phyloP scores from a whole-genome alignment of 2,329 filamentous ascomycete species.

The Alternaria viburni region DNA sequence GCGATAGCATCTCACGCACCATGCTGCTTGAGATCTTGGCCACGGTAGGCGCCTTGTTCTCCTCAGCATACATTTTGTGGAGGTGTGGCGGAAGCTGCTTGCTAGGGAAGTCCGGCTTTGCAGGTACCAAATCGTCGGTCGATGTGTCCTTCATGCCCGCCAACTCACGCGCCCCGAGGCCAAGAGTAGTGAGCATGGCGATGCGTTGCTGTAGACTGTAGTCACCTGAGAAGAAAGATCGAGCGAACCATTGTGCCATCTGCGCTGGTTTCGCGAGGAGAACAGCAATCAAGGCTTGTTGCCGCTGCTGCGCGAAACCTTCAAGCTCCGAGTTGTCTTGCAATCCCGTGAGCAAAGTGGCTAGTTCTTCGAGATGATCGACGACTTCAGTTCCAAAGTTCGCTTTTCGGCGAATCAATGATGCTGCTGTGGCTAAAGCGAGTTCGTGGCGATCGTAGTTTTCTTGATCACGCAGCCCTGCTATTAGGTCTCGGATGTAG shows the following conservation, averaged over 20 bases:
- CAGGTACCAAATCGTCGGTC: slow-evolving; percentile 52
- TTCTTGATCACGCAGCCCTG: slow-evolving; percentile 79
- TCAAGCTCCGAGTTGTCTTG: slow-evolving; percentile 82
- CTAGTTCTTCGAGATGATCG: slow-evolving; percentile 83
- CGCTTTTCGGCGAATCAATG: slow-evolving; percentile 85
- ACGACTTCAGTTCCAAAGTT: slow-evolving; percentile 86
- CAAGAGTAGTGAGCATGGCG: slow-evolving; percentile 80
- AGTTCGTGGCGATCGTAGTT: slow-evolving; percentile 84
- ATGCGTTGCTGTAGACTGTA: slow-evolving; percentile 86
- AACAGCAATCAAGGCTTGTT: slow-evolving; percentile 83
- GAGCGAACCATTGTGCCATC: slow-evolving; percentile 84
- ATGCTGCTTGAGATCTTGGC: slow-evolving; percentile 72
- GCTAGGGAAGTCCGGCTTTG: slow-evolving; percentile 70
- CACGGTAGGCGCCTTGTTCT: slow-evolving; percentile 62
- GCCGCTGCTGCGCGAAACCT: slow-evolving; percentile 74
- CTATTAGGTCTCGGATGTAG: slow-evolving; percentile 85
- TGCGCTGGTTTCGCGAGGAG: slow-evolving; percentile 75
- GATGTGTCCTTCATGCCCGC: slow-evolving; percentile 72
- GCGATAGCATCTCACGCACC: slow-evolving; percentile 75
- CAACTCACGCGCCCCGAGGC: slow-evolving; percentile 81
- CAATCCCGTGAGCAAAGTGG: slow-evolving; percentile 75
- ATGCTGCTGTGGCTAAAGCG: slow-evolving; percentile 76
- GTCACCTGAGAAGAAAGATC: slow-evolving; percentile 88
- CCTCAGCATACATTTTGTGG: slow-evolving; percentile 70
- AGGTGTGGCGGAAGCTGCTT: slow-evolving; percentile 77